Evolutionary conservation across 257 asterid genomes (phyloP).

Genomic region (Solanum bulbocastanum): DNA sequence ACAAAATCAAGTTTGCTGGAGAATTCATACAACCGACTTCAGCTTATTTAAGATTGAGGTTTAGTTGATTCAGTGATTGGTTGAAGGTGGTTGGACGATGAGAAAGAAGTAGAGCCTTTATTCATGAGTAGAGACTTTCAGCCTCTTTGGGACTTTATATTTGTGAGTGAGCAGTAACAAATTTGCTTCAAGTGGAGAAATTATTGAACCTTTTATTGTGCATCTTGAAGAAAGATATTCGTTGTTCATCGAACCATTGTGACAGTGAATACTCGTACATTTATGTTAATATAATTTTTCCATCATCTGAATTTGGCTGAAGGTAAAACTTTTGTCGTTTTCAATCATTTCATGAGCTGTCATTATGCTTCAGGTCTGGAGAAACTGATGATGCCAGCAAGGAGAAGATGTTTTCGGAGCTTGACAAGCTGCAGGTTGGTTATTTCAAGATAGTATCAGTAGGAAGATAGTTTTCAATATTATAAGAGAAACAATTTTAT

Average conservation of each 20-base stretch:
- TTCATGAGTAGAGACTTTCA: neutral
- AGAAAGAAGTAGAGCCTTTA: neutral
- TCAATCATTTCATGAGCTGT: neutral
- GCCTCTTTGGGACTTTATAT: neutral
- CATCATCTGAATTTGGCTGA: neutral
- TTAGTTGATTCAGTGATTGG: neutral
- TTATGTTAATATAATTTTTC: neutral
- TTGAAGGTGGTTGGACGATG: neutral
- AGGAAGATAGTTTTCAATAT: neutral
- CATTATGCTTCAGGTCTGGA: conserved; percentile 44
- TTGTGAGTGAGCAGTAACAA: neutral
- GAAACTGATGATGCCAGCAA: conserved; percentile 19
- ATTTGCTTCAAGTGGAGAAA: neutral
- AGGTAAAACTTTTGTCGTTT: no score
- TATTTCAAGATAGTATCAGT: neutral
- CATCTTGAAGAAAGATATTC: neutral
- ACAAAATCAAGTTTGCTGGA: neutral
- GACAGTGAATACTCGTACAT: neutral
- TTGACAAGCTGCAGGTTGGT: conserved; percentile 66
- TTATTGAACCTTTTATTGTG: neutral
- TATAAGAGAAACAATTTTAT: neutral
- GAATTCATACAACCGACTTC: neutral
- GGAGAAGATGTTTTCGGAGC: conserved; percentile 37
- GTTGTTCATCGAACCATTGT: neutral
- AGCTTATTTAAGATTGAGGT: neutral